A percentile compares a stretch with the other conserved stretches of the same genome.
Conservation (phyloP, 257 asterid species). For the Solanum etuberosum region DNA sequence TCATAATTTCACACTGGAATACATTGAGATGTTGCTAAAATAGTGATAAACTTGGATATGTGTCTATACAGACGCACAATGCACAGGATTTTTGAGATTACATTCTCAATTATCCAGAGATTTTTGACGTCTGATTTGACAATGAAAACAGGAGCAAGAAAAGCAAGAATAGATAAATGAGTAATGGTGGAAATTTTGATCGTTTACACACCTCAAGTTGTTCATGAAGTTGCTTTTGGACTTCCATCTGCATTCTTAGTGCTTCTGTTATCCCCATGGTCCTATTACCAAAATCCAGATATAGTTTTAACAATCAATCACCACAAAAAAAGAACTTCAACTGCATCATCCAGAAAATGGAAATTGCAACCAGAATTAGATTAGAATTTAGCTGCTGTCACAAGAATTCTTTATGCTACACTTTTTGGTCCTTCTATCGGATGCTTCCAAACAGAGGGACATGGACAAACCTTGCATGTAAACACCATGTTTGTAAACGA, state of each 20-base stretch:
- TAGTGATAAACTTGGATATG: not conserved
- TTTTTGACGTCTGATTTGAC: not conserved
- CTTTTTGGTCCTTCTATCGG: not conserved
- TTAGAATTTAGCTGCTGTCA: not conserved
- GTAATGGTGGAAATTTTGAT: not conserved
- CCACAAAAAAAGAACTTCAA: not conserved
- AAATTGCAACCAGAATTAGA: not conserved
- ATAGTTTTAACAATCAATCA: not conserved
- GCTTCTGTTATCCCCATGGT: constrained; percentile 75
- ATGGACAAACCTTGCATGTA: not conserved
- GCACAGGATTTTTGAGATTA: not conserved
- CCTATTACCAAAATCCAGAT: constrained; percentile 27
- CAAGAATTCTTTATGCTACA: not conserved
- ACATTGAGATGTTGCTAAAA: not conserved
- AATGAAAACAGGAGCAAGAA: not conserved
- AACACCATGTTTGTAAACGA: not conserved
- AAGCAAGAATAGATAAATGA: not conserved
- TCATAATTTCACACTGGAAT: not conserved
- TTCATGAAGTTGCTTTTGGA: constrained; percentile 85
- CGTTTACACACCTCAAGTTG: constrained; percentile 67
- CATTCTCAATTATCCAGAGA: not conserved
- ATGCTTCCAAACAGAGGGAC: not conserved
- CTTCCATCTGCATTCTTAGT: constrained; percentile 76
- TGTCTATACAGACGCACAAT: not conserved
- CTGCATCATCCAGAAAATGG: not conserved